Conservation (phyloP, 2,329 filamentous ascomycete genomes). For the Neonectria magnoliae region DNA sequence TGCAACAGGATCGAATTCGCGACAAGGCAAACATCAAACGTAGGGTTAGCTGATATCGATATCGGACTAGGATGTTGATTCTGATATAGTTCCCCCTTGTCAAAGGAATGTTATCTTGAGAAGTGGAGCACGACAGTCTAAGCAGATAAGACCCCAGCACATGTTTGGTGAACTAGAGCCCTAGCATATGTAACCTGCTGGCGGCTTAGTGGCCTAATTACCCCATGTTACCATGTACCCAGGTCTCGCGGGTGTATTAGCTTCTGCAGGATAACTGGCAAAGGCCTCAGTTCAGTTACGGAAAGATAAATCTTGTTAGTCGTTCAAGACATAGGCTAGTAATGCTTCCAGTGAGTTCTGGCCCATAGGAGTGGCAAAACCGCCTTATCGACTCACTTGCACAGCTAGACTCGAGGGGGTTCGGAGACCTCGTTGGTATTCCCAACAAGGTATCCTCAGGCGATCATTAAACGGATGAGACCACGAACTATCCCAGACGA, state of each 20-base stretch:
- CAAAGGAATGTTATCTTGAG: too few relatives aligned
- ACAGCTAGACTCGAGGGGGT: not conserved
- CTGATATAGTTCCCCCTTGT: too few relatives aligned
- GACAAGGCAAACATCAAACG: too few relatives aligned
- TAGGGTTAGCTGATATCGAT: too few relatives aligned
- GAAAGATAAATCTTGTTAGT: not conserved
- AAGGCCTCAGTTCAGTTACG: not conserved
- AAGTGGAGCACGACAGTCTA: too few relatives aligned
- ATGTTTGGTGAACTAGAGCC: too few relatives aligned
- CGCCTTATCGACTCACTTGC: not conserved
- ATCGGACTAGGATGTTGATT: too few relatives aligned
- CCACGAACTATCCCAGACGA: not conserved
- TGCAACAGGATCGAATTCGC: too few relatives aligned
- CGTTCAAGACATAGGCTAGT: not conserved
- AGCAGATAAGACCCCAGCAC: too few relatives aligned
- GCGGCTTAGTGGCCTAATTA: too few relatives aligned
- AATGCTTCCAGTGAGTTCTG: not conserved
- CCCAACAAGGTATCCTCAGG: not conserved
- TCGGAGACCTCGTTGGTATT: not conserved
- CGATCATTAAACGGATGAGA: not conserved
- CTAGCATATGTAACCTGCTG: too few relatives aligned
- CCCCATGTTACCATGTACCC: not conserved
- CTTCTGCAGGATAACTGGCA: not conserved
- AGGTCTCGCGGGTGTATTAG: not conserved
- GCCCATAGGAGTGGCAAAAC: not conserved